Base-by-base conservation (phyloP, 495 filamentous ascomycete species). In the Staphylotrichum longicolle region DNA sequence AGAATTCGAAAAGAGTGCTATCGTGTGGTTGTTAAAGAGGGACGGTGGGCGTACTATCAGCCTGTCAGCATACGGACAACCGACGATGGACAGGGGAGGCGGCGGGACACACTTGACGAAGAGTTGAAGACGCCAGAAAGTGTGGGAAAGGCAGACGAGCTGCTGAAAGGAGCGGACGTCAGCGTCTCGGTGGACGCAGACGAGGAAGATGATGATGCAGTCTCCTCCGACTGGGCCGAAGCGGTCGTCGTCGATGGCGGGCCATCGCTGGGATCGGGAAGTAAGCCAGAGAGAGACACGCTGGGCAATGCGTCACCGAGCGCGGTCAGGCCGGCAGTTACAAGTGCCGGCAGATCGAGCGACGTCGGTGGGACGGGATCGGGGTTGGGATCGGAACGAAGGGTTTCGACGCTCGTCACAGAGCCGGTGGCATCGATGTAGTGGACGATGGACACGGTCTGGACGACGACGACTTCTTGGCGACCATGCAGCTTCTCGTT, bases 101-200 rank as follows among this genome's bases (percentile, higher is more conserved):
- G 37, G 37, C 30, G 49, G 47, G 49, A 54, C 66, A 63, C 57
- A 82, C 79, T 61, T 57, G 74, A 70, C 51, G 74, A 75, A 54
- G 75, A 72, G 74, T 80, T 80, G 65, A 71, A 71, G 15, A 56
- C 47, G 30, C 64, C 66, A 46, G 67, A 65, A 32, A 80, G 60
- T 34, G 77, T 72, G 68, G 80, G 71, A 63, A 81, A 81, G 50
- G 59, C 67, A 35, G 76, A 68, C 59, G 75, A 61, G 68, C 63
- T 73, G 66, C 70, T 73, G 46, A 71, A 82, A 79, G 71, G 78
- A 81, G 76, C 60, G 79, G 79, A 79, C 67, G 81, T 78, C 72
- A 79, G 67, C 11, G 68, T 58, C 58, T 62, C 69, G 46, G 62
- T 58, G 55, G 58, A 48, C 62, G 58, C 34, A 41, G 71, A 67